Evolutionary conservation across 352 stramenopile genomes (phyloP).

Genomic region (Blastocystis sp.): DNA sequence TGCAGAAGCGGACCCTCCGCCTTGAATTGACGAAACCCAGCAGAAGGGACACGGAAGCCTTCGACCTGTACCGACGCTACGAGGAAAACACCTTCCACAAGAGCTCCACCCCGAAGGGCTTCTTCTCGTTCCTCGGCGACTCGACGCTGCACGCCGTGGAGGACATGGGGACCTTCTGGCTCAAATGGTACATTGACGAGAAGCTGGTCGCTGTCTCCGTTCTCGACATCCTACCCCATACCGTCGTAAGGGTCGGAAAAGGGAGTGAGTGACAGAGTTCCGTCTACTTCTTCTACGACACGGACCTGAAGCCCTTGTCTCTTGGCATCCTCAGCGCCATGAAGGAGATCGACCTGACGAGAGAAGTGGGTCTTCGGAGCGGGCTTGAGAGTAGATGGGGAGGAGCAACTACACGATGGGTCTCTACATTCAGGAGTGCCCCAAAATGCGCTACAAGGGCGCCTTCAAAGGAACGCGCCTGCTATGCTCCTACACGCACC

Average conservation of each 20-base stretch:
- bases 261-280: background rate
- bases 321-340: conserved; percentile 8
- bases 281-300: conserved; percentile 44
- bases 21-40: background rate
- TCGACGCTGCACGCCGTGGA: background rate
- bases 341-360: conserved; percentile 26
- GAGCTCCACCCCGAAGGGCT: background rate
- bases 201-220: conserved; percentile 27
- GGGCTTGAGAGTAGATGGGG: background rate
- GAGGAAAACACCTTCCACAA: background rate
- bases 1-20: background rate
- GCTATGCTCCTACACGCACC: background rate
- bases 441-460: conserved; percentile 22
- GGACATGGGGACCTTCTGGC: conserved; percentile 21
- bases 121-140: background rate
- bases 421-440: conserved; percentile 31
- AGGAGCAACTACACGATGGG: background rate
- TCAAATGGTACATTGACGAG: conserved; percentile 53
- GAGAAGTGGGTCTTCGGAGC: background rate
- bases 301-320: background rate
- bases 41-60: background rate
- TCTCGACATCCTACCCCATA: conserved; percentile 12
- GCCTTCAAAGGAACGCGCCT: background rate
- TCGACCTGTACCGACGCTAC: conserved; percentile 14
- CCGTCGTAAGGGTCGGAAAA: background rate